These are phyloP conservation scores for Parathielavia appendiculata DNA, from an alignment of 495 filamentous ascomycete genomes.

Conservation along the genomic window DNA sequence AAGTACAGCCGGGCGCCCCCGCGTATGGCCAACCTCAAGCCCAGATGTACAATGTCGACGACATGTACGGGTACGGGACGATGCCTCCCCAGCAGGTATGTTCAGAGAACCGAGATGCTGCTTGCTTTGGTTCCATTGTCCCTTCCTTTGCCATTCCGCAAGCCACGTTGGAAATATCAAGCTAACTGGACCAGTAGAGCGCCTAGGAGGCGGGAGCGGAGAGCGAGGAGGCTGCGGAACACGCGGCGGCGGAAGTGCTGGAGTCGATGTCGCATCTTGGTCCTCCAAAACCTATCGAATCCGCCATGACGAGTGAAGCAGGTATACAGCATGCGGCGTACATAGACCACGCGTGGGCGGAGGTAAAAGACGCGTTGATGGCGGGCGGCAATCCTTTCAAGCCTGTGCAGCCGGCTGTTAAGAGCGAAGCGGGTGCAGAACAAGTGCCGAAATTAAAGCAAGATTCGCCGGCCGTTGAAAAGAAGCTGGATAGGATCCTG, in stretches of 20 bases:
- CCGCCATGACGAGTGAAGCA: too few species aligned
- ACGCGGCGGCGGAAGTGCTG: too few species aligned
- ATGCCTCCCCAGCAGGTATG: conserved; percentile 83
- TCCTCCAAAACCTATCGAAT: too few species aligned
- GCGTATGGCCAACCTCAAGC: conserved; percentile 69
- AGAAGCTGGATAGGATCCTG: neutral
- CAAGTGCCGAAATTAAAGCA: neutral
- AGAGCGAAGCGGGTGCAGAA: neutral
- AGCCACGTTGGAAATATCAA: neutral
- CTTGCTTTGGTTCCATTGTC: neutral
- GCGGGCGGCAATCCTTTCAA: too few species aligned
- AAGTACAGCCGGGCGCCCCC: conserved; percentile 65
- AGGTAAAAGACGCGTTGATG: too few species aligned
- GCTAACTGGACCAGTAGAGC: conserved; percentile 23
- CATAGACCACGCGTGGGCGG: too few species aligned
- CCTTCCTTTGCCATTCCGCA: neutral
- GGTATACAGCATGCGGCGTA: too few species aligned
- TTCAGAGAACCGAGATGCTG: conserved; percentile 9
- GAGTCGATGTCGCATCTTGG: too few species aligned
- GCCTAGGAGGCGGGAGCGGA: conserved; percentile 23
- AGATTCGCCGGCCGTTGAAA: neutral
- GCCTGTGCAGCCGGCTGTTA: too few species aligned
- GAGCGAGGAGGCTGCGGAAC: neutral
- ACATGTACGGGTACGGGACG: conserved; percentile 80
- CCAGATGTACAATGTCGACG: conserved; percentile 70